Evolutionary conservation across 2,329 filamentous ascomycete species (phyloP), one percentile per base, ranked within the genome.

Genomic region (Harringtonia aguacate): DNA sequence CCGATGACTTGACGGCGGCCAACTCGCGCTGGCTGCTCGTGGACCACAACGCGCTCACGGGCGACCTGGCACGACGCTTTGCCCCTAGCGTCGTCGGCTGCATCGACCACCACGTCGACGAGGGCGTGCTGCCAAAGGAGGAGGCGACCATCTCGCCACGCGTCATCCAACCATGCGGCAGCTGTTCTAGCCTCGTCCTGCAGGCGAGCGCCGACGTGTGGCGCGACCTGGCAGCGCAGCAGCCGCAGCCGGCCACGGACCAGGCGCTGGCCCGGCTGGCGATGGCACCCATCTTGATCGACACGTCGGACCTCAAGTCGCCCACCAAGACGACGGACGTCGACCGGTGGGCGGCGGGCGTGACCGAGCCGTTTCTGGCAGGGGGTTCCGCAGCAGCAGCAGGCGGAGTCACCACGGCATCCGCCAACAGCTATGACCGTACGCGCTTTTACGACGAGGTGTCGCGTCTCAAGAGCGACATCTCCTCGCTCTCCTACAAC

Each of bases 31-130:
- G 83, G 83, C 63, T 86, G 17, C 67, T 92, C 1, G 84, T 92
- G 4, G 86, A 92, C 62, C 86, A 92, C 66, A 92, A 92, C 57
- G 71, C 68, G 1, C 66, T 86, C 39, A 81, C 81, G 7, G 83
- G 84, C 0, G 54, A 62, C 14, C 64, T 90, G 15, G 73, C 69
- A 15, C 31, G 67, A 15, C 43, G 50, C 27, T 50, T 47, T 33
- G 62, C 63, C 0, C 48, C 56, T 4, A 64, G 66, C 9, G 72
- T 89, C 0, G 62, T 69, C 5, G 83, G 81, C 4, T 81, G 81
- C 50, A 73, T 92, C 43, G 86, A 92, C 60, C 86, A 92, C 61
- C 86, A 92, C 57, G 79, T 75, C 1, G 85, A 92, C 49, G 86
- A 92, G 55, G 59, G 66, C 7, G 63, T 58, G 8, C 65, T 87